Base-by-base conservation (phyloP, 805 yeast species). In the Komagataella pseudopastoris region DNA sequence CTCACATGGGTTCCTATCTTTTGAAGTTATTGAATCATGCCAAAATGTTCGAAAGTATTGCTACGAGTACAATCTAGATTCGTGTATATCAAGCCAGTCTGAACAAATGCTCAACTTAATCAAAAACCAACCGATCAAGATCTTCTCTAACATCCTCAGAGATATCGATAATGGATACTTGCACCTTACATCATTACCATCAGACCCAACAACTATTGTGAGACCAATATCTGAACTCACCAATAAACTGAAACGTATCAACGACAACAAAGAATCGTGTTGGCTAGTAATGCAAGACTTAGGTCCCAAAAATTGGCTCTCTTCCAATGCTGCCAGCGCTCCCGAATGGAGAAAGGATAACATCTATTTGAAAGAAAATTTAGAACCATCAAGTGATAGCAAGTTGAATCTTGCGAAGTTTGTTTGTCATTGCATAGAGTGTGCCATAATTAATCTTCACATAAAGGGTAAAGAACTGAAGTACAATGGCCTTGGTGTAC, bases 1-100 rank as follows among this genome's bases (percentile, higher is more conserved):
- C 6, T 71, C 72, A 22, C 78, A 79, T 53, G 79, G 81, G 2
- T 60, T 80, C 8, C 63, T 80, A 51, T 69, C 72, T 20, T 81
- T 80, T 64, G 89, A 84, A 57, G 59, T 85, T 57, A n/a, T 49
- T 51, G 12, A 62, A 62, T 16, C 39, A 30, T 46, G 60, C 5
- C 47, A 48, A 18, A 46, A 49, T 36, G 55, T 56, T 23, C 50
- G 54, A 46, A 49, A 52, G 22, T 54, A 56, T 49, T 51, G 56
- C 18, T 54, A 53, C 10, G 51, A 49, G 45, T 55, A 54, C 47
- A 58, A 50, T 51, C 50, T 60, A 17, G 54, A 14, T 47, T 30
- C 39, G 5, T 30, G 39, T 10, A 30, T 30, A 10, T 30, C 39
- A 10, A 30, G 39, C 14, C 39, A 30, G 14, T 12, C 39, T 10